These are phyloP conservation scores for Golubevia sp. DNA, from an alignment of 1,284 basidiomycete species.

Conservation along the genomic window DNA sequence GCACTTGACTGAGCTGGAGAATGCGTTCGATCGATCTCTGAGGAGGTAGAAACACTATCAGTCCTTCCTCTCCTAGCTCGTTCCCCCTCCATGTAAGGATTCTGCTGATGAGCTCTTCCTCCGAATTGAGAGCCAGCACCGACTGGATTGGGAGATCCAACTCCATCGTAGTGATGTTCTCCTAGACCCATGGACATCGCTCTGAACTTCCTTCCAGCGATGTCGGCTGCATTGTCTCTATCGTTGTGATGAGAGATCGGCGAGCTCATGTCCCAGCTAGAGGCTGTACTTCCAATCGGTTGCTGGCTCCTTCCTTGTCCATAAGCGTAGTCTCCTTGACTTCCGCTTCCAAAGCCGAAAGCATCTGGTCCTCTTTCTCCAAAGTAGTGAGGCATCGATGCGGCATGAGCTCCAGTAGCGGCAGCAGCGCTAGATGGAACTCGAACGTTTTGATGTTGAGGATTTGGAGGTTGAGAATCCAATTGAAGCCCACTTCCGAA, in stretches of 20 bases:
- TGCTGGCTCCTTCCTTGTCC: slow-evolving; percentile 18
- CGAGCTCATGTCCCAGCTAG: neutral
- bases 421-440: slow-evolving; percentile 16
- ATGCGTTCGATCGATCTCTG: too few relatives aligned
- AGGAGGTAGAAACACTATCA: too few relatives aligned
- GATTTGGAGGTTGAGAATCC: slow-evolving; percentile 2
- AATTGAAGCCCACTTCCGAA: slow-evolving; percentile 6
- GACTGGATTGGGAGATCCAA: too few relatives aligned
- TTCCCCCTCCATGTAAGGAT: too few relatives aligned
- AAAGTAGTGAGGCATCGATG: slow-evolving; percentile 35
- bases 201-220: neutral
- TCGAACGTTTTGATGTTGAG: slow-evolving; percentile 10
- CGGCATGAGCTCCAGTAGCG: slow-evolving; percentile 17
- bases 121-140: too few relatives aligned
- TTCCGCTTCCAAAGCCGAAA: slow-evolving; percentile 2
- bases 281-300: slow-evolving; percentile 19
- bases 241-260: neutral
- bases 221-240: slow-evolving; percentile 2
- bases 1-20: too few relatives aligned
- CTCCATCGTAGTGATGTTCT: neutral
- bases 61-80: too few relatives aligned
- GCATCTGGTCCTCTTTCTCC: slow-evolving; percentile 14
- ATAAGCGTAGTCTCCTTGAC: slow-evolving; percentile 6
- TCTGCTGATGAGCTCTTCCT: too few relatives aligned
- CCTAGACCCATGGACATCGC: neutral